Conservation (phyloP, 345 rosid genomes). For the Nephelium lappaceum region DNA sequence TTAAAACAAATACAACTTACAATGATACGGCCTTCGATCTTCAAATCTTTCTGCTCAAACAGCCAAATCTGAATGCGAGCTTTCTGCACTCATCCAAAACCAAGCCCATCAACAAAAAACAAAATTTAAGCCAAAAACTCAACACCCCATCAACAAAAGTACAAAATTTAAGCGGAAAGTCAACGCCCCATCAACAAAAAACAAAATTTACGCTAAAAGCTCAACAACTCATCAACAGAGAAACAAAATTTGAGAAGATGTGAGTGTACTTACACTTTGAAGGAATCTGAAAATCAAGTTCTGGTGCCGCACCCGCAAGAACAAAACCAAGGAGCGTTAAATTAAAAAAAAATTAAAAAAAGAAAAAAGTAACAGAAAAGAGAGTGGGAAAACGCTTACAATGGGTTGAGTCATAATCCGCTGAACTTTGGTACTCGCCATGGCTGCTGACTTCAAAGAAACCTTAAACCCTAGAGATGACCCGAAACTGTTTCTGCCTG, state of each 20-base stretch:
- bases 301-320: slow-evolving; percentile 32
- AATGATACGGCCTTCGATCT: slow-evolving; percentile 82
- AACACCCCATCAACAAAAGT: neutral
- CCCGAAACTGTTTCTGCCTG: neutral
- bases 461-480: slow-evolving; percentile 23
- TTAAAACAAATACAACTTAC: slow-evolving; percentile 36
- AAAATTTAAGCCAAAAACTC: neutral
- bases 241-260: neutral
- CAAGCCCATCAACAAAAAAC: neutral
- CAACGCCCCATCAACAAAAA: neutral
- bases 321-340: neutral
- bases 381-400: slow-evolving; percentile 27
- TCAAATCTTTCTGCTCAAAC: slow-evolving; percentile 91
- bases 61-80: slow-evolving; percentile 98
- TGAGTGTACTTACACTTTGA: slow-evolving; percentile 68
- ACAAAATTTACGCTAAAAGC: neutral
- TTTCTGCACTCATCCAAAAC: slow-evolving; percentile 51
- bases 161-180: slow-evolving; percentile 5
- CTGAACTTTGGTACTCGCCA: slow-evolving; percentile 92
- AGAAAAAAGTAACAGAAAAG: neutral
- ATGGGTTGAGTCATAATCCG: slow-evolving; percentile 88
- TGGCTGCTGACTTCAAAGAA: slow-evolving; percentile 31
- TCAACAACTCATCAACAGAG: no score
- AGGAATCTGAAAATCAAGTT: slow-evolving; percentile 96
- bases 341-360: neutral